phyloP scores from a whole-genome alignment of 345 rosid genomes.

The Atalantia buxifolia region DNA sequence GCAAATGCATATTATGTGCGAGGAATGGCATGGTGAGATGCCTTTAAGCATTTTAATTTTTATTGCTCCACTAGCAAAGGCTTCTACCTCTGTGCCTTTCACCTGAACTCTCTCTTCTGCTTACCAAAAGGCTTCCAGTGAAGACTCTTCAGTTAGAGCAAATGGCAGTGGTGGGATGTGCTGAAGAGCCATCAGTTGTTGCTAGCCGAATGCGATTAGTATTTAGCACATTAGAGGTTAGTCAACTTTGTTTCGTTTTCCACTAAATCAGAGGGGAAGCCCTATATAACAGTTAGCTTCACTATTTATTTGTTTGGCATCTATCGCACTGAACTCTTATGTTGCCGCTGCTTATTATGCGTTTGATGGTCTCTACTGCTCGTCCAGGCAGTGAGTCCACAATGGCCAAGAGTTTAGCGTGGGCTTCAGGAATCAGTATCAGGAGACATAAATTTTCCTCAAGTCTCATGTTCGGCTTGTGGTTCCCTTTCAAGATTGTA shows the following conservation, averaged over 20 bases:
- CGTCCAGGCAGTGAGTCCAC: slow-evolving; percentile 89
- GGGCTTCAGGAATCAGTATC: background rate
- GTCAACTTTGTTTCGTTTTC: background rate
- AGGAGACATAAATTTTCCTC: background rate
- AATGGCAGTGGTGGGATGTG: slow-evolving; percentile 74
- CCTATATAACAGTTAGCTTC: too few species aligned
- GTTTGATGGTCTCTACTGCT: background rate
- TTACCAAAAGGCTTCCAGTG: slow-evolving; percentile 73
- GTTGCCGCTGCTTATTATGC: background rate
- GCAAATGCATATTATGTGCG: slow-evolving; percentile 79
- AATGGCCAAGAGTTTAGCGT: slow-evolving; percentile 73
- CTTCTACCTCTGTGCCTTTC: background rate
- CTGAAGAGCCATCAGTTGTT: slow-evolving; percentile 89
- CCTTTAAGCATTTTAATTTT: background rate
- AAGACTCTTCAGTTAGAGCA: slow-evolving; percentile 95
- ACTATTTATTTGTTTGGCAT: background rate
- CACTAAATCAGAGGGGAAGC: background rate
- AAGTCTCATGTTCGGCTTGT: background rate
- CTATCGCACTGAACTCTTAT: background rate
- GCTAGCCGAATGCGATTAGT: slow-evolving; percentile 85
- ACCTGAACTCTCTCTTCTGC: background rate
- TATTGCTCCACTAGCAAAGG: too few species aligned
- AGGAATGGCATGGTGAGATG: slow-evolving; percentile 94
- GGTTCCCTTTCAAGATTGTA: slow-evolving; percentile 5
- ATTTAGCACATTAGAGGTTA: slow-evolving; percentile 90